Evolutionary conservation across 108 stramenopile genomes (phyloP).

Genomic region (Conticribra weissflogii): DNA sequence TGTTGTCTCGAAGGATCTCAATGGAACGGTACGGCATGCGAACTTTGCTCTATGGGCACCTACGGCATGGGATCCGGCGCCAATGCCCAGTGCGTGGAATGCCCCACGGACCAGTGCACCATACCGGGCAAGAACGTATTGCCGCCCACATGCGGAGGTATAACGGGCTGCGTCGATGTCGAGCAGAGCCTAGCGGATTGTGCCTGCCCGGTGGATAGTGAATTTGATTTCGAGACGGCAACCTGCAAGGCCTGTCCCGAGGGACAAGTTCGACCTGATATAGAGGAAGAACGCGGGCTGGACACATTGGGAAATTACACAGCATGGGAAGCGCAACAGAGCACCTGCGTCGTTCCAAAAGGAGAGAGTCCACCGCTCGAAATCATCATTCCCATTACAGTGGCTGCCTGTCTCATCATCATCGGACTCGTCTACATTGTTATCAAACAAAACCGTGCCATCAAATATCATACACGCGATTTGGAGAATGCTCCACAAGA

Average conservation of each 20-base stretch:
- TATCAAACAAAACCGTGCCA: background rate
- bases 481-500: constrained; percentile 14
- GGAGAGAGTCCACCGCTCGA: background rate
- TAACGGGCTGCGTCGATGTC: constrained; percentile 10
- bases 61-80: background rate
- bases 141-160: background rate
- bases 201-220: constrained; percentile 13
- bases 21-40: constrained; percentile 18
- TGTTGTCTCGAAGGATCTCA: constrained; percentile 19
- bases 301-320: constrained; percentile 28
- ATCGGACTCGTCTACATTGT: background rate
- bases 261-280: constrained; percentile 22
- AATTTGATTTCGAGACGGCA: constrained; percentile 8
- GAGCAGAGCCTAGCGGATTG: constrained; percentile 9
- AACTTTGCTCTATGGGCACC: background rate
- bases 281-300: constrained; percentile 2
- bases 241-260: constrained; percentile 18
- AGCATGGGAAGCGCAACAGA: constrained; percentile 20
- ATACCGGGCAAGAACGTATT: background rate
- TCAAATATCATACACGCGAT: background rate
- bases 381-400: constrained; percentile 4
- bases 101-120: constrained; percentile 1
- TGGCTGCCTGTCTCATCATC: background rate
- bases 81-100: background rate
- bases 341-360: constrained; percentile 4